Base-by-base conservation (phyloP, 2,329 filamentous ascomycete species). In the Trichophyton rubrum region DNA sequence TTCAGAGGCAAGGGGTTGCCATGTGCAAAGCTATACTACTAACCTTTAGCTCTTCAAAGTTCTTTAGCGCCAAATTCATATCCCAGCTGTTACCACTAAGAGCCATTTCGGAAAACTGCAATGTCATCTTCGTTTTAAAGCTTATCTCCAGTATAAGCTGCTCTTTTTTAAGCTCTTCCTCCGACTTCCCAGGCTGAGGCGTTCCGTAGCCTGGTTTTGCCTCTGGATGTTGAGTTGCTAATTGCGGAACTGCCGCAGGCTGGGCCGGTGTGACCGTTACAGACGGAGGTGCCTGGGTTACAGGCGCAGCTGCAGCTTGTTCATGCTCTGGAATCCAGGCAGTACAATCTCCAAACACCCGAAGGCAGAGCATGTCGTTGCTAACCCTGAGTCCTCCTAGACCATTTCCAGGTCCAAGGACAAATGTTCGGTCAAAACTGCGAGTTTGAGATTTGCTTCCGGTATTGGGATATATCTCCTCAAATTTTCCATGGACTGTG, bases 401-500 rank as follows among this genome's bases (percentile, higher is more conserved):
- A 0, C 84, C 82, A 38, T 80, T 80, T 35, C 88, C 89, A 1
- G 90, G 89, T 0, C 89, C 89, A 17, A 95, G 79, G 45, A 91
- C 77, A 69, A 95, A 90, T 0, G 84, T 87, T 58, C 90, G 85
- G 59, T 90, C 89, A 72, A 95, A 95, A 71, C 87, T 90, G 62
- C 90, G 85, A 9, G 73, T 74, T 66, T 85, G 83, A 41, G 83
- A 79, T 49, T 80, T 81, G 51, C 81, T 79, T 56, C 80, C 77
- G 22, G 79, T 80, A 15, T 73, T 73, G 2, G 75, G 71, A 65
- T 88, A 82, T 17, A 85, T 77, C 69, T 96, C 90, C 56, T 92
- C 85, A 62, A 90, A 95, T 68, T 92, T 88, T 64, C 90, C 88
- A 67, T 93, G 88, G n/a, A 92, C 80, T 6, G 82, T 86, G 65